phyloP scores from a whole-genome alignment of 2,329 filamentous ascomycete genomes.

The Endoconidiophora polonica region DNA sequence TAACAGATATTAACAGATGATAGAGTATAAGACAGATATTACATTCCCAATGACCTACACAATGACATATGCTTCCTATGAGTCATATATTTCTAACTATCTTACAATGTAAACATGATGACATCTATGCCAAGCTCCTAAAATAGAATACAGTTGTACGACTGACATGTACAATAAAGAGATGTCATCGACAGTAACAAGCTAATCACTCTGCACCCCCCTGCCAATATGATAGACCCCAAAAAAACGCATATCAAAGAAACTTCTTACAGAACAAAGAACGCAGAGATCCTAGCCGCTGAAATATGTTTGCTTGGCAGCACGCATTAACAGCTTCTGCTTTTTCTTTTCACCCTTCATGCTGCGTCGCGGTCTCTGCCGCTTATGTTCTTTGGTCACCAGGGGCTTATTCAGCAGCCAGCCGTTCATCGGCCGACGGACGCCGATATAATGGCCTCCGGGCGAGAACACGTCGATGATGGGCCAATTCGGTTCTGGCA shows the following conservation, averaged over 20 bases:
- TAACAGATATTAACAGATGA: no score
- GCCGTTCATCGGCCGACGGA: conserved; percentile 51
- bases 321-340: conserved; percentile 24
- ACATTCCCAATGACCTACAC: no score
- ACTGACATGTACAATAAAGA: no score
- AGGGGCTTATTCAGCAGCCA: conserved; percentile 45
- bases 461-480: conserved; percentile 74
- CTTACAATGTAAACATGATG: no score
- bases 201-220: no score
- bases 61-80: no score
- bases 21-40: no score
- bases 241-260: background rate
- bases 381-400: conserved; percentile 30
- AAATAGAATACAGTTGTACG: no score
- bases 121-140: no score
- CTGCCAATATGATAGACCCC: background rate
- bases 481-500: conserved; percentile 31
- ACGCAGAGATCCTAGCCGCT: conserved; percentile 1
- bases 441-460: conserved; percentile 60
- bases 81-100: no score
- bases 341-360: conserved; percentile 48
- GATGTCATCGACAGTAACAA: no score
- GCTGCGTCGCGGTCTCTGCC: conserved; percentile 44
- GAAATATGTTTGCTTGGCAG: conserved; percentile 8
- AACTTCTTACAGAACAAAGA: background rate